A percentile compares a stretch with the other conserved stretches of the same genome.
phyloP scores from a whole-genome alignment of 2,329 filamentous ascomycete genomes.

The Ilyonectria sp. region DNA sequence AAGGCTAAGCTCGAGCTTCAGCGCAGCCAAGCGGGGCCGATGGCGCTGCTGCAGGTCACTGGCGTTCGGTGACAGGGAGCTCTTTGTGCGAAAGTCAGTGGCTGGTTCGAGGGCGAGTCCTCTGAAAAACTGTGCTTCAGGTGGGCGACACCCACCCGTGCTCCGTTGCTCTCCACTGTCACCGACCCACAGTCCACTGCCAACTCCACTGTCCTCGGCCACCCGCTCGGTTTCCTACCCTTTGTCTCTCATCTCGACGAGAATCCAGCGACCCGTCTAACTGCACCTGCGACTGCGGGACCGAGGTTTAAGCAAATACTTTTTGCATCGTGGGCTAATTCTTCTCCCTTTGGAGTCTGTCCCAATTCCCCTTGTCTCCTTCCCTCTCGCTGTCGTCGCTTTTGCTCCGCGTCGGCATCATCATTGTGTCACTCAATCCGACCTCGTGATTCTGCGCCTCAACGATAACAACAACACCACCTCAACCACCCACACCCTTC shows the following conservation, averaged over 20 bases:
- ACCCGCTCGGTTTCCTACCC: neutral
- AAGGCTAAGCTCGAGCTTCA: neutral
- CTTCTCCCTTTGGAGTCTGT: neutral
- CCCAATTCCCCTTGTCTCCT: neutral
- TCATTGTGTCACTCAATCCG: conserved; percentile 3
- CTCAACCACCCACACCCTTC: neutral
- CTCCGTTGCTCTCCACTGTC: neutral
- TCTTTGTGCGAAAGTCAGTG: neutral
- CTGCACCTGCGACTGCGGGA: conserved; percentile 8
- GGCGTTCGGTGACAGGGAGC: neutral
- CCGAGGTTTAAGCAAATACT: neutral
- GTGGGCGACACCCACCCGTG: neutral
- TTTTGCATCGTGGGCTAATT: neutral
- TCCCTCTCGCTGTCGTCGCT: neutral
- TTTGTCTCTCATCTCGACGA: conserved; percentile 8
- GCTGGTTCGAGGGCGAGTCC: neutral
- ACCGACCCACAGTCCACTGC: neutral
- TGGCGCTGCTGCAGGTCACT: neutral
- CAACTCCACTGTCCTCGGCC: conserved; percentile 2
- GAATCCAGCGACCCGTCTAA: neutral
- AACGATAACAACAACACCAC: conserved; percentile 4
- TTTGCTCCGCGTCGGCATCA: conserved; percentile 5
- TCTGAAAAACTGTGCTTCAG: no score
- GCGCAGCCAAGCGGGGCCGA: neutral
- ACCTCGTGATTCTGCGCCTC: neutral